phyloP scores from a whole-genome alignment of 768 basidiomycete species.

The Mycena maculata region DNA sequence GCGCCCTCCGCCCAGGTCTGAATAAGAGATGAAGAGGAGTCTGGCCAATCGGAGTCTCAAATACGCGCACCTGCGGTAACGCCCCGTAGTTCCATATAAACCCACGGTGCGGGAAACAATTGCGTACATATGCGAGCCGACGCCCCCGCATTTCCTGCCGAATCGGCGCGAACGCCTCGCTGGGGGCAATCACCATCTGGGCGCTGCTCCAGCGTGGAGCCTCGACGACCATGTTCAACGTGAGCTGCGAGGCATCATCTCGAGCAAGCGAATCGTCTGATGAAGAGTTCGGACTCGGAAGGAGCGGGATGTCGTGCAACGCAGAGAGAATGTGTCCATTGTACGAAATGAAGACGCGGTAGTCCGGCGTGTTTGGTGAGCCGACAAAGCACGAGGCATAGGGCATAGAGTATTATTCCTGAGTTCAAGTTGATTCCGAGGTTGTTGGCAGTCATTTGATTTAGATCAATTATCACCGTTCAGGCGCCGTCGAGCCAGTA shows the following conservation, averaged over 20 bases:
- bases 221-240: slow-evolving; percentile 86
- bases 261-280: slow-evolving; percentile 54
- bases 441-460: no score
- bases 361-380: slow-evolving; percentile 51
- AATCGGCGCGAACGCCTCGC: slow-evolving; percentile 84
- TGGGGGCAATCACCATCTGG: slow-evolving; percentile 85
- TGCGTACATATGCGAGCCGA: slow-evolving; percentile 81
- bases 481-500: no score
- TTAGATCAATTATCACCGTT: no score
- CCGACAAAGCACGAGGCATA: slow-evolving; percentile 16
- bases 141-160: slow-evolving; percentile 68
- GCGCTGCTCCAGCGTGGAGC: slow-evolving; percentile 88
- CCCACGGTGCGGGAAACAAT: slow-evolving; percentile 89
- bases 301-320: slow-evolving; percentile 84
- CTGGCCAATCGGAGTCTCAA: slow-evolving; percentile 23
- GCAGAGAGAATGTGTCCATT: slow-evolving; percentile 67
- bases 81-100: slow-evolving; percentile 91
- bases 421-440: no score
- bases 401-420: no score
- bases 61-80: slow-evolving; percentile 70
- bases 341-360: slow-evolving; percentile 79
- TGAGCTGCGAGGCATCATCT: slow-evolving; percentile 63
- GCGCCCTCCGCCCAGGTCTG: slow-evolving; percentile 28
- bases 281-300: slow-evolving; percentile 37
- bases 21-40: slow-evolving; percentile 24